These are phyloP conservation scores for Aegilops bicornis DNA, from an alignment of 176 grass and related monocot species.

Conservation along the genomic window DNA sequence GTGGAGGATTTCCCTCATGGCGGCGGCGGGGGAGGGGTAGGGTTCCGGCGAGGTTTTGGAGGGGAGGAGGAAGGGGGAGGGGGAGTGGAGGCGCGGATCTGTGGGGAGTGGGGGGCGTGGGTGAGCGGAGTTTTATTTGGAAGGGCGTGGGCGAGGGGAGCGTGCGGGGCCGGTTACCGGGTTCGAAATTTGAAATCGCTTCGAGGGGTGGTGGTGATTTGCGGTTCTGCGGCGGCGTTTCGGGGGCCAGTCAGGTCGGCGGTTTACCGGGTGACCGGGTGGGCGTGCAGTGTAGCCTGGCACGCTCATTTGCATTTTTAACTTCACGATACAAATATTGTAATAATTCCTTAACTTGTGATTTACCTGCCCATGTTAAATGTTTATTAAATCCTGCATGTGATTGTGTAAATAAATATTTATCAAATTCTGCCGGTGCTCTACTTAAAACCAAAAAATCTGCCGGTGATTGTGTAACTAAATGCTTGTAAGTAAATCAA, in stretches of 20 bases:
- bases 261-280: not conserved
- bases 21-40: not conserved
- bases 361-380: too few relatives aligned
- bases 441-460: too few relatives aligned
- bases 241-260: too few relatives aligned
- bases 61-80: not conserved
- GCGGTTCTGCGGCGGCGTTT: not conserved
- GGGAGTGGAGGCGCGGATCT: not conserved
- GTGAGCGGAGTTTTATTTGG: not conserved
- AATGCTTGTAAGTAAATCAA: too few relatives aligned
- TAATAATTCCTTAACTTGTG: too few relatives aligned
- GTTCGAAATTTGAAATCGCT: constrained; percentile 7
- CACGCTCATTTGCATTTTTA: too few relatives aligned
- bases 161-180: not conserved
- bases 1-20: constrained; percentile 96
- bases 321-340: too few relatives aligned
- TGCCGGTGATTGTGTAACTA: too few relatives aligned
- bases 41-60: constrained; percentile 33
- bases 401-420: too few relatives aligned
- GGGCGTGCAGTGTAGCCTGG: not conserved
- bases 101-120: not conserved
- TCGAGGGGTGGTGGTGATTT: not conserved
- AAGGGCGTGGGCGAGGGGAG: not conserved
- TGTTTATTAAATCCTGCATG: too few relatives aligned
- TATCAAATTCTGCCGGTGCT: too few relatives aligned